A percentile compares a stretch with the other conserved stretches of the same genome.
Evolutionary conservation across 371 early-diverging fungal species (phyloP).

Genomic region (Syncephalis plumigaleata): DNA sequence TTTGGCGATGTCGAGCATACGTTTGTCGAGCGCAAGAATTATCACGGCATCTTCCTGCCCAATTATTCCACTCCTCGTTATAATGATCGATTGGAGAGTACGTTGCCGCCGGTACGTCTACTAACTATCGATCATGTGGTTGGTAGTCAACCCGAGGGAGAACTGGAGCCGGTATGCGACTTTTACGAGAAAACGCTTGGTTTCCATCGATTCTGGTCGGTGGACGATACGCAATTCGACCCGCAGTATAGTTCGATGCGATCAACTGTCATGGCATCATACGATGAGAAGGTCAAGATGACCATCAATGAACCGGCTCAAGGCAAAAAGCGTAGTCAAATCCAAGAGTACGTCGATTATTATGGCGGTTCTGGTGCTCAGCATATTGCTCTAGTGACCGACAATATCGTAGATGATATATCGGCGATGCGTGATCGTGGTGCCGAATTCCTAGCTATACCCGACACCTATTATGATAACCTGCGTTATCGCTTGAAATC

Average conservation of each 20-base stretch:
- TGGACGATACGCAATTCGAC: conserved; percentile 91
- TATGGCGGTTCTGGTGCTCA: conserved; percentile 89
- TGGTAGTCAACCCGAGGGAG: conserved; percentile 84
- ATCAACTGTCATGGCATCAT: conserved; percentile 92
- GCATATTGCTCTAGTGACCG: conserved; percentile 87
- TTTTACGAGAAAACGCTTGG: conserved; percentile 73
- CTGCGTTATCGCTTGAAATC: conserved; percentile 51
- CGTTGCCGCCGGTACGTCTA: conserved; percentile 51
- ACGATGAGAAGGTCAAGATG: conserved; percentile 82
- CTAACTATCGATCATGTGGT: conserved; percentile 83
- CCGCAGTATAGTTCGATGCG: conserved; percentile 89
- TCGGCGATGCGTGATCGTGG: conserved; percentile 66
- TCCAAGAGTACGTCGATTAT: conserved; percentile 93
- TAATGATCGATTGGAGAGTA: conserved; percentile 44
- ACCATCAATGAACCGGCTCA: conserved; percentile 96
- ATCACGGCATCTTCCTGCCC: conserved; percentile 83
- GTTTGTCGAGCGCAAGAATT: conserved; percentile 70
- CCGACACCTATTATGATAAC: conserved; percentile 79
- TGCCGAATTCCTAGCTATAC: conserved; percentile 76
- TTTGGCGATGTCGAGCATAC: conserved; percentile 89
- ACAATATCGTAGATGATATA: conserved; percentile 73
- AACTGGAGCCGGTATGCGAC: conserved; percentile 76
- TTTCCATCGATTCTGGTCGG: conserved; percentile 97
- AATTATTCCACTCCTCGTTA: conserved; percentile 34
- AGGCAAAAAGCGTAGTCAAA: conserved; percentile 88